Base-by-base conservation (phyloP, 805 yeast genomes). In the Candida andamanensis region DNA sequence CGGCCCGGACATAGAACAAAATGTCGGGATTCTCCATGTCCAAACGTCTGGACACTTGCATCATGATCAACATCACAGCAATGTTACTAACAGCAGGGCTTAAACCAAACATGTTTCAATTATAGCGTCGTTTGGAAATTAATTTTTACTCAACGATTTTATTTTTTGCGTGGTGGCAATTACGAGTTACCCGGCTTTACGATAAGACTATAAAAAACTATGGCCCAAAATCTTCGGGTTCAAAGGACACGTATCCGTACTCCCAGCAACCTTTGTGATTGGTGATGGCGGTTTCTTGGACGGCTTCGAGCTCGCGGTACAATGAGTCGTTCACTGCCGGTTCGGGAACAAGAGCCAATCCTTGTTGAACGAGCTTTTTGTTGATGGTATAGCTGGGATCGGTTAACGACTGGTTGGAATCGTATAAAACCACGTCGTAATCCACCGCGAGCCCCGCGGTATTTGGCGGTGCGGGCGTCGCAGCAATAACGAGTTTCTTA, bases 21-120 rank as follows among this genome's bases (percentile, higher is more conserved):
- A 76, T 73, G 43, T 62, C 61, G 28, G 94, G 90, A 62, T 89
- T 76, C 59, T 90, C 97, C 61, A 89, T 78, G 61, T 90, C 92
- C 41, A 92, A 69, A 56, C 76, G 78, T 61, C 86, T 85, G 43
- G 96, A 78, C 43, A 87, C 83, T 63, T 87, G 96, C 95, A 89
- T 90, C 85, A 86, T 85, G 71, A 77, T 83, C 56, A 89, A 79
- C 96, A 89, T 90, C 74, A 92, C 67, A 49, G 72, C 84, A 49
- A 92, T 62, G 68, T 90, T 89, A 45, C 86, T 63, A 46, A 89
- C 66, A 45, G 95, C 94, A 27, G 97, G 92, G 58, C 85, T 86
- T 92, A 90, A 82, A 23, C 36, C 36, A 22, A 36, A 39, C 36
- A 36, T 32, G 17, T 7, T 33, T 9, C 12, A 20, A 26, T 16